Percentiles rank a stretch among this genome's conserved stretches.
Conservation (phyloP, 768 basidiomycete species). For the Tulasnella sp. region DNA sequence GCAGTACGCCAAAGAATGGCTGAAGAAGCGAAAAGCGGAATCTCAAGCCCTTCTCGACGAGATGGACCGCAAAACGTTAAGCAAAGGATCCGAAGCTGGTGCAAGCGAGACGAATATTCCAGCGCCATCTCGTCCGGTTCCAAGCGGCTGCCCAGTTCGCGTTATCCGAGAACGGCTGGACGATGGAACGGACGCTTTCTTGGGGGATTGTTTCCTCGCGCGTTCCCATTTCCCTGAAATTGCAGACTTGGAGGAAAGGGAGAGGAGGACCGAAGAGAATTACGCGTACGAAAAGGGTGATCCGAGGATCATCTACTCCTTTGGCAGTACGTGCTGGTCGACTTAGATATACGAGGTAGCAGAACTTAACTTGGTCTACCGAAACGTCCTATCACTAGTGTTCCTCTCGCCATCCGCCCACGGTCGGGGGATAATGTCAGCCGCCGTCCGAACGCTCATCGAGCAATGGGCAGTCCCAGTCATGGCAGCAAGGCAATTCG, state of each 20-base stretch:
- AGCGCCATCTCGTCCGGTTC: conserved; percentile 26
- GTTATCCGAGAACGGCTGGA: conserved; percentile 47
- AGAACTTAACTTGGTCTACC: no score
- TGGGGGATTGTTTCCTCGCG: conserved; percentile 41
- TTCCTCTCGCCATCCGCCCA: conserved; percentile 55
- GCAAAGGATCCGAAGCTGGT: neutral
- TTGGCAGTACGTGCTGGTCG: conserved; percentile 44
- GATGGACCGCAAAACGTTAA: conserved; percentile 2
- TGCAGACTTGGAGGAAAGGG: conserved; percentile 35
- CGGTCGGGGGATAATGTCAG: conserved; percentile 64
- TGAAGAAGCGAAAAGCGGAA: conserved; percentile 27
- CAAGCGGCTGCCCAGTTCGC: conserved; percentile 44
- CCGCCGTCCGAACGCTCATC: conserved; percentile 49
- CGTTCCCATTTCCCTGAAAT: conserved; percentile 32
- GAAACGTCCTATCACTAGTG: conserved; percentile 35
- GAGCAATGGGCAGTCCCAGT: conserved; percentile 55
- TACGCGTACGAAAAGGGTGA: conserved; percentile 40
- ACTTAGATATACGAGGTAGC: no score
- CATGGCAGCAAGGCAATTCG: conserved; percentile 48
- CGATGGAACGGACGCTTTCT: conserved; percentile 46
- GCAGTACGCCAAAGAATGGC: conserved; percentile 38
- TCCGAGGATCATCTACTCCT: conserved; percentile 49
- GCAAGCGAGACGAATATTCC: conserved; percentile 13
- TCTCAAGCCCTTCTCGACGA: conserved; percentile 33
- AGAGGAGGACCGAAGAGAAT: conserved; percentile 36